Base-by-base conservation (phyloP, 805 yeast genomes). In the Priceomyces fermenticarens region DNA sequence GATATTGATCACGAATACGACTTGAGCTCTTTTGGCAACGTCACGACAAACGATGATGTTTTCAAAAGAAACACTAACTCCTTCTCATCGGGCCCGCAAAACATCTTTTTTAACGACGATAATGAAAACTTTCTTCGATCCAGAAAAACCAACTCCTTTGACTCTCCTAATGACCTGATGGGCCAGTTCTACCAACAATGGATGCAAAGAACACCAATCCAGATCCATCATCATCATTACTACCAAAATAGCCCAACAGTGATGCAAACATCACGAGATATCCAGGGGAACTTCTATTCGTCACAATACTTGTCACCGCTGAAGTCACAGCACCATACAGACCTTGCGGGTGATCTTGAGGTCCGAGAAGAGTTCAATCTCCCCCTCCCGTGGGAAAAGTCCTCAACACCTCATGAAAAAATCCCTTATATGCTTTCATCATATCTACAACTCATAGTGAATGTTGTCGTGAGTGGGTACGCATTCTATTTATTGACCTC, bases 361-460 rank as follows among this genome's bases (percentile, higher is more conserved):
- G 25, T 5, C 7, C 10, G 17, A 25, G 10, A 7, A 7, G 38
- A 27, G 3, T 30, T 15, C 15, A 43, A 26, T 10, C 61, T 82
- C 26, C 88, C 88, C 1, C 63, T 65, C 2, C 85, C 87, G 0
- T 81, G 87, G 87, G 73, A 77, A 4, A 42, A 65, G 5, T 52
- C 60, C 5, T 75, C 81, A 3, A 53, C 63, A 10, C 85, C 88
- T 3, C 67, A 63, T 13, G 78, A 75, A 25, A 72, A 71, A 43
- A 59, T 69, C 0, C 78, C 85, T 5, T 84, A 84, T 52, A 54
- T 78, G 23, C 53, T 82, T 8, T 72, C 83, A 8, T 78, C 89
- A 10, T 81, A 83, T 49, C 55, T 83, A 27, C 90, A 84, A 57
- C 49, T 82, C 7, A 35, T 70, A 2, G 53, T 78, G 44, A 84